Percentiles rank a stretch among this genome's conserved stretches.
Evolutionary conservation across 148 eudicot species (phyloP).

Genomic region (Silene uniflora): DNA sequence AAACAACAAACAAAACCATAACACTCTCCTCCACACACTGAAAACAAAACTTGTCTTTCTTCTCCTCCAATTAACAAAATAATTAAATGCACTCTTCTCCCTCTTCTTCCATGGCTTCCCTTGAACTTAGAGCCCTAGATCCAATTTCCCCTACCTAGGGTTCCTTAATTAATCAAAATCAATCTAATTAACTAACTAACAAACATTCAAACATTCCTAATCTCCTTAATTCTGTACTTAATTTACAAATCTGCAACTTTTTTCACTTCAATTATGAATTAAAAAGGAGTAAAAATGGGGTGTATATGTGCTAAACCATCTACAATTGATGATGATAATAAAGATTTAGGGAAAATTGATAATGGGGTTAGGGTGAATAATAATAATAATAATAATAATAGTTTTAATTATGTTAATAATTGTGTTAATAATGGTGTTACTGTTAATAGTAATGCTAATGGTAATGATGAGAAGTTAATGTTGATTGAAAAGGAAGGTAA

Average conservation of each 20-base stretch:
- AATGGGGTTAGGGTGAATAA: conserved; percentile 38
- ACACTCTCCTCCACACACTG: not conserved
- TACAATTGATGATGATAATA: conserved; percentile 45
- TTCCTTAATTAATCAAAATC: not conserved
- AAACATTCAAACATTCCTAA: not conserved
- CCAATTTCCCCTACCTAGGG: not conserved
- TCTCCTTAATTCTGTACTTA: not conserved
- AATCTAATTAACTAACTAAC: not conserved
- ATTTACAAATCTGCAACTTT: not conserved
- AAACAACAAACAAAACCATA: not conserved
- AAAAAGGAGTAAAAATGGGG: conserved; percentile 38
- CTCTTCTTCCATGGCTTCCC: not conserved
- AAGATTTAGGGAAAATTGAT: conserved; percentile 51
- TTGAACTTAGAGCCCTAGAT: not conserved
- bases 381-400: not conserved
- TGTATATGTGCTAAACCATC: conserved; percentile 73
- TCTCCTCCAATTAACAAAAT: too few species aligned
- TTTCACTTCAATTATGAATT: not conserved
- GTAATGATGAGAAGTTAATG: conserved; percentile 53
- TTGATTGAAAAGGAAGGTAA: conserved; percentile 48
- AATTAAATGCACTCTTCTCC: not conserved
- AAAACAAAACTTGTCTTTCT: not conserved
- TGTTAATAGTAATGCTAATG: not conserved
- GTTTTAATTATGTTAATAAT: conserved; percentile 14
- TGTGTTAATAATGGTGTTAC: not conserved